Conservation (phyloP, 495 filamentous ascomycete species). For the Letharia lupina region DNA sequence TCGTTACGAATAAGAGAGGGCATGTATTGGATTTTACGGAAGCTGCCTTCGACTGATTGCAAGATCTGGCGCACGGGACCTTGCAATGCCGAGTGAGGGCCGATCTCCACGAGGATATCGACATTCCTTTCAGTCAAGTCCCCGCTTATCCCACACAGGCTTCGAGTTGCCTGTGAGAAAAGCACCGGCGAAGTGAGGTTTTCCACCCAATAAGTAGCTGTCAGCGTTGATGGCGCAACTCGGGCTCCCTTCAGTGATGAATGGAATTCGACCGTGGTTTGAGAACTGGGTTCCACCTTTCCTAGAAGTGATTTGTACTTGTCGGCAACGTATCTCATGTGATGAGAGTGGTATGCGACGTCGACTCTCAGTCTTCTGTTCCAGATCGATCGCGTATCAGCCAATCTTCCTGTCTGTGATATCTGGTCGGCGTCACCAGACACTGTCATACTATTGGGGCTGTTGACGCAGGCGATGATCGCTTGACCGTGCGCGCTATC, state of each 20-base stretch:
- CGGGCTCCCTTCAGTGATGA: background rate
- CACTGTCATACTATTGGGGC: slow-evolving; percentile 30
- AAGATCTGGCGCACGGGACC: background rate
- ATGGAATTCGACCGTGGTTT: background rate
- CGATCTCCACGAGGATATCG: slow-evolving; percentile 38
- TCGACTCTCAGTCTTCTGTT: slow-evolving; percentile 31
- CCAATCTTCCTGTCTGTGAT: slow-evolving; percentile 28
- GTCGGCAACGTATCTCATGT: slow-evolving; percentile 36
- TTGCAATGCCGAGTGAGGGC: slow-evolving; percentile 45
- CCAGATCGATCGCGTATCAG: slow-evolving; percentile 39
- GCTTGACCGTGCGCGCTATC: background rate
- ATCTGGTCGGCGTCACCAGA: slow-evolving; percentile 40
- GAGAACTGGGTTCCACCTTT: background rate
- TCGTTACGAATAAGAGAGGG: background rate
- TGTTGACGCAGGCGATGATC: slow-evolving; percentile 7
- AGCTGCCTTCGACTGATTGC: background rate
- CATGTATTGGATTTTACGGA: background rate
- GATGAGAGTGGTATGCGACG: slow-evolving; percentile 49
- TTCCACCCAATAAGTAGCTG: slow-evolving; percentile 4
- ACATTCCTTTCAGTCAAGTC: slow-evolving; percentile 10
- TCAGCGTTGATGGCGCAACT: background rate
- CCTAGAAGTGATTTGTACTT: slow-evolving; percentile 27
- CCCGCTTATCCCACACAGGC: background rate
- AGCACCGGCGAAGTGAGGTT: slow-evolving; percentile 6
- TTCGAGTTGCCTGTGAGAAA: background rate